Evolutionary conservation across 1,284 basidiomycete species (phyloP), one percentile per base, ranked within the genome.

Genomic region (Cronartium quercuum): DNA sequence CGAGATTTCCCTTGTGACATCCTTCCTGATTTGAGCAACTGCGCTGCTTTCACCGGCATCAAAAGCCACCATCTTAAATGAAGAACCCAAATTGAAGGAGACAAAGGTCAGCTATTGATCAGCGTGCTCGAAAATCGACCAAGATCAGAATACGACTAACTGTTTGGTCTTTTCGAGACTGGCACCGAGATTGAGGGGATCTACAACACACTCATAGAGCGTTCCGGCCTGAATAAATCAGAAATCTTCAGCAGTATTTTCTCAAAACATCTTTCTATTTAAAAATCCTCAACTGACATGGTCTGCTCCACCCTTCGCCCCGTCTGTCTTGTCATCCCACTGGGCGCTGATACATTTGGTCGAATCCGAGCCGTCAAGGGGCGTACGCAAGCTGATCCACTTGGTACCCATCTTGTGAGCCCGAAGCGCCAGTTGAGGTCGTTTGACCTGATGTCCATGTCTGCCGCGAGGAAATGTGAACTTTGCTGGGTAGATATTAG

Each of bases 81-180:
- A 37, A 55, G 35, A 44, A 34, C 18, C 2, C 55, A 40, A 62
- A n/a, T n/a, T 10, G 15, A 10, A 41, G 35, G 12, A 42, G 37
- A n/a, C 13, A 55, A 29, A 29, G 29, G 29, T 55, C 18, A 55
- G 51, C 6, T 21, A 51, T 51, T 51, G 29, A 29, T 55, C 51
- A 55, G 51, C 18, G 51, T 55, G 7, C 18, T 12, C 51, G 51
- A 55, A 6, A n/a, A n/a, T 7, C 6, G 3, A 7, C 6, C 1
- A 29, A 6, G 6, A 55, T 34, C 3, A 68, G 51, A 13, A 68
- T 18, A 68, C 38, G 6, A 73, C 63, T 41, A 0, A 73, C 70
- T 73, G 63, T 40, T 73, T 73, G 6, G 70, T 64, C 70, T 73
- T 73, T 73, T 73, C 70, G 10, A 73, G 63, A 65, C 62, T 73